Percentiles rank a stretch among this genome's conserved stretches.
Evolutionary conservation across 805 yeast genomes (phyloP).

Genomic region (Saccharomyces jurei): DNA sequence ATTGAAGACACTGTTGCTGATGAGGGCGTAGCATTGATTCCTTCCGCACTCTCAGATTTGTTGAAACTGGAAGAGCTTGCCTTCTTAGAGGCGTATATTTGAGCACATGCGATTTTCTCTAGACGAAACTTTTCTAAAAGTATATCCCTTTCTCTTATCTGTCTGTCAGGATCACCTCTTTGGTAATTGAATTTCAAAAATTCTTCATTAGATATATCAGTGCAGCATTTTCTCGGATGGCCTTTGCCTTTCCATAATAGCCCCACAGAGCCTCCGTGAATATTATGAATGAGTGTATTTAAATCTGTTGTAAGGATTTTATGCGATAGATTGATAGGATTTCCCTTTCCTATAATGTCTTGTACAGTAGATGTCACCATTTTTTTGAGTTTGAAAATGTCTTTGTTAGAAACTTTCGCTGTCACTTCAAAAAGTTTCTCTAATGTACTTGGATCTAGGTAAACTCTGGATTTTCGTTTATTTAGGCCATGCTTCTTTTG

Average conservation of each 20-base stretch:
- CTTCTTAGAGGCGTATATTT: neutral
- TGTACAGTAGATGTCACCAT: slow-evolving; percentile 69
- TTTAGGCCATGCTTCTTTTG: slow-evolving; percentile 58
- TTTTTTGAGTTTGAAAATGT: slow-evolving; percentile 46
- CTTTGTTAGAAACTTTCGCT: slow-evolving; percentile 36
- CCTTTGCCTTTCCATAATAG: slow-evolving; percentile 49
- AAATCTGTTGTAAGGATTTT: slow-evolving; percentile 35
- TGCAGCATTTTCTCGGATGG: slow-evolving; percentile 25
- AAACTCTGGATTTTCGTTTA: slow-evolving; percentile 35
- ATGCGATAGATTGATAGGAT: slow-evolving; percentile 28
- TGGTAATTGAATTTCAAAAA: slow-evolving; percentile 12
- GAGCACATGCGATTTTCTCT: slow-evolving; percentile 7
- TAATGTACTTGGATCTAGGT: slow-evolving; percentile 50
- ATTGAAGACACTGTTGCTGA: slow-evolving; percentile 18
- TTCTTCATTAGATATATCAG: slow-evolving; percentile 5
- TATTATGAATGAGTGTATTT: slow-evolving; percentile 24
- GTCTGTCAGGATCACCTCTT: slow-evolving; percentile 20
- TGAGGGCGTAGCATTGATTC: slow-evolving; percentile 12
- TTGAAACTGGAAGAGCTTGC: slow-evolving; percentile 1
- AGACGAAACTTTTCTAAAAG: neutral
- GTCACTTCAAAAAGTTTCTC: slow-evolving; percentile 41
- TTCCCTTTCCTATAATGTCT: slow-evolving; percentile 43
- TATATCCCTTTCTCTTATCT: neutral
- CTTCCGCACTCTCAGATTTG: slow-evolving; percentile 8
- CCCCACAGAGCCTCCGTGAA: slow-evolving; percentile 31